Evolutionary conservation across 2,329 filamentous ascomycete genomes (phyloP).

Genomic region (Fusarium equiseti): DNA sequence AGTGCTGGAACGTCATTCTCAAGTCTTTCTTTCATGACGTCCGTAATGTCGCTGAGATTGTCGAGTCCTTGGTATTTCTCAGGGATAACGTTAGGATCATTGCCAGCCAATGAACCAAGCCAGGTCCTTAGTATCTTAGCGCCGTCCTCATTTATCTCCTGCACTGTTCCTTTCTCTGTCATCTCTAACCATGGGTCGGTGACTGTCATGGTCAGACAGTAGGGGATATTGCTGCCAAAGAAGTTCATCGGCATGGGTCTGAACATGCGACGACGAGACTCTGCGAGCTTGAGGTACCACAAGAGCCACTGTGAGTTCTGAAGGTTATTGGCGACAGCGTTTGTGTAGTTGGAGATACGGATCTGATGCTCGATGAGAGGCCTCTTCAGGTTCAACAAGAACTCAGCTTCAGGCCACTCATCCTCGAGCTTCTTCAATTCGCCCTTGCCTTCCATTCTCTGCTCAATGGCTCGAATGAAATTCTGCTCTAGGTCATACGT

Average conservation of each 20-base stretch:
- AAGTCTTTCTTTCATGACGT: neutral
- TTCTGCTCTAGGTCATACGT: neutral
- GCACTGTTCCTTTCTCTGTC: neutral
- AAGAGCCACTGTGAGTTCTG: neutral
- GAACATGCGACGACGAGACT: conserved; percentile 7
- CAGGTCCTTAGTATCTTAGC: neutral
- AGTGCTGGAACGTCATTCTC: neutral
- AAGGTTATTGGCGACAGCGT: neutral
- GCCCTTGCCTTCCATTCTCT: neutral
- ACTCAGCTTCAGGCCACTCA: neutral
- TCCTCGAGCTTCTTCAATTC: neutral
- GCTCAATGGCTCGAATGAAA: neutral
- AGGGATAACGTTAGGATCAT: neutral
- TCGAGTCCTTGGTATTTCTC: neutral
- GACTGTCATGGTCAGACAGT: neutral
- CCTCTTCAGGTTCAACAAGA: neutral
- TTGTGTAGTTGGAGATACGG: neutral
- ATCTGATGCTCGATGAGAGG: conserved; percentile 4
- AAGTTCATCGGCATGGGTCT: conserved; percentile 2
- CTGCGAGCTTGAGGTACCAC: conserved; percentile 1
- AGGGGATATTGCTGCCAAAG: conserved; percentile 4
- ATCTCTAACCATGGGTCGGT: neutral
- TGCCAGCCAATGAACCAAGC: neutral
- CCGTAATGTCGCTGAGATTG: neutral
- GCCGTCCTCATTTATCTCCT: neutral